Evolutionary conservation across 495 filamentous ascomycete species (phyloP).

Genomic region (Podospora pseudopauciseta): DNA sequence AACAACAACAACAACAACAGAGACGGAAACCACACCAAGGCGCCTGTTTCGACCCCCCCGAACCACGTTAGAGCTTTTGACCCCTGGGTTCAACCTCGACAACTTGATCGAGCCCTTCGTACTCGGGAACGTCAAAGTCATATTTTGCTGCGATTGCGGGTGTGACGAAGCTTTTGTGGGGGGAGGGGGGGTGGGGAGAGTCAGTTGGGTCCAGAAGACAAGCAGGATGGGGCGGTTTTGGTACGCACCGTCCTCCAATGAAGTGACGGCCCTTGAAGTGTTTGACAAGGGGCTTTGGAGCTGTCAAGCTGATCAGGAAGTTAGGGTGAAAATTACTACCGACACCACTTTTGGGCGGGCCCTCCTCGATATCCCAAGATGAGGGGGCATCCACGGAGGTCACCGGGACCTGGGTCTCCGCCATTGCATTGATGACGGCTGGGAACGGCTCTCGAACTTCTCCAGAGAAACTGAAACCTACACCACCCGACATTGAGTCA

Average conservation of each 20-base stretch:
- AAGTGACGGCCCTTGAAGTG: constrained; percentile 84
- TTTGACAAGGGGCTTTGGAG: constrained; percentile 88
- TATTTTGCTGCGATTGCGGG: constrained; percentile 81
- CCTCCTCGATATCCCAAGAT: constrained; percentile 86
- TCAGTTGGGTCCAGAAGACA: constrained; percentile 19
- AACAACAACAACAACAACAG: no score
- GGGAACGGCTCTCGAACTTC: constrained; percentile 88
- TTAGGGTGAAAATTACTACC: constrained; percentile 75
- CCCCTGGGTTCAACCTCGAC: constrained; percentile 66
- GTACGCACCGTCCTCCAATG: constrained; percentile 66
- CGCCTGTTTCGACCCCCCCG: no score
- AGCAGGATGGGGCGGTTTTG: neutral
- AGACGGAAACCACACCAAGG: no score
- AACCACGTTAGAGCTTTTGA: constrained; percentile 49
- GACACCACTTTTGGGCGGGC: constrained; percentile 73
- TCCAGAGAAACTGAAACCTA: constrained; percentile 89
- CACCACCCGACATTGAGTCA: neutral
- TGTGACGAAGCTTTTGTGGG: constrained; percentile 64
- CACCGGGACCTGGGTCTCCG: constrained; percentile 68
- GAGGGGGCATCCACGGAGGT: constrained; percentile 89
- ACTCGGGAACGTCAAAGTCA: constrained; percentile 74
- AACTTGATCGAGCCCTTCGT: constrained; percentile 86
- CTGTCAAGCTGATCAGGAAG: constrained; percentile 82
- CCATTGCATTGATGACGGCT: constrained; percentile 70
- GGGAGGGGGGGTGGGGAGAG: constrained; percentile 5